phyloP scores from a whole-genome alignment of 441 rosid genomes.

The Caryocar brasiliense region DNA sequence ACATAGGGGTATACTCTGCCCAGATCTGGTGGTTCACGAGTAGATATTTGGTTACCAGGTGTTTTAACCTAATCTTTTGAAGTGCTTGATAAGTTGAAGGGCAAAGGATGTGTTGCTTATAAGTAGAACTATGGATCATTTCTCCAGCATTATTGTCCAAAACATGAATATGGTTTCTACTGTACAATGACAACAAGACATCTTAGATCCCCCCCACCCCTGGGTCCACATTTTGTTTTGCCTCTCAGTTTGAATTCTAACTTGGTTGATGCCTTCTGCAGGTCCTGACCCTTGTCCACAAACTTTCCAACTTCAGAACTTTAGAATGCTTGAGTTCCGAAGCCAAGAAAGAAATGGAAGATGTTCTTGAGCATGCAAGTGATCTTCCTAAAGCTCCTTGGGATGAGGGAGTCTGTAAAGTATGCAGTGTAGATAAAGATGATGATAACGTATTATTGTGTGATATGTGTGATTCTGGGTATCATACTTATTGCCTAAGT shows the following conservation, averaged over 20 bases:
- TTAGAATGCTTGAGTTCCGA: slow-evolving; percentile 28
- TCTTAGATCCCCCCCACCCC: no score
- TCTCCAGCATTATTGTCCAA: no score
- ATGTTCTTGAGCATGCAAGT: slow-evolving; percentile 25
- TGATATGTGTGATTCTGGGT: slow-evolving; percentile 52
- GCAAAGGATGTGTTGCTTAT: no score
- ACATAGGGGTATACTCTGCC: no score
- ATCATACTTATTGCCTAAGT: slow-evolving; percentile 50
- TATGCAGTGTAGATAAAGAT: slow-evolving; percentile 50
- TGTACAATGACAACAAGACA: no score
- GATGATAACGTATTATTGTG: slow-evolving; percentile 48
- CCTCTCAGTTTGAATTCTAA: slow-evolving; percentile 3
- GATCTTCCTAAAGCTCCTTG: slow-evolving; percentile 48
- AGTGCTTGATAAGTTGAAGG: no score
- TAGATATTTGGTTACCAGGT: no score
- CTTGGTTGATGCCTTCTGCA: slow-evolving; percentile 19
- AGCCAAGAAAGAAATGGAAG: slow-evolving; percentile 34
- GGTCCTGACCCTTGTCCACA: slow-evolving; percentile 36
- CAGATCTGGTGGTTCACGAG: no score
- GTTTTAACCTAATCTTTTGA: no score
- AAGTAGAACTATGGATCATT: no score
- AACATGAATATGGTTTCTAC: background rate
- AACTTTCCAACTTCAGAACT: slow-evolving; percentile 20
- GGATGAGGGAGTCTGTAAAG: slow-evolving; percentile 55
- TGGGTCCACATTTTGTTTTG: background rate